Base-by-base conservation (phyloP, 1,284 basidiomycete genomes). In the Hortiboletus rubellus region DNA sequence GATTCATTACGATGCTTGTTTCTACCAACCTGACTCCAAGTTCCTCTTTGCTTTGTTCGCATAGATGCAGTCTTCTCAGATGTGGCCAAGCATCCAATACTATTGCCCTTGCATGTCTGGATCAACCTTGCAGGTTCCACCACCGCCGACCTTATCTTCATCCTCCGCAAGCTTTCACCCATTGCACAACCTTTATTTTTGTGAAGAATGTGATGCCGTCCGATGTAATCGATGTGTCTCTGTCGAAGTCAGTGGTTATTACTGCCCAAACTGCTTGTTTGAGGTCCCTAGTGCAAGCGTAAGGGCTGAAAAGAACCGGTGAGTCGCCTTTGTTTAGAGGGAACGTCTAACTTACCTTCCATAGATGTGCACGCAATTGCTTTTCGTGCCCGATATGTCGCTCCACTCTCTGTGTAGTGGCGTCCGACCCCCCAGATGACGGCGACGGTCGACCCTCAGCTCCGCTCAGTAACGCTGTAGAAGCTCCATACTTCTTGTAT, bases 211-310 rank as follows among this genome's bases (percentile, higher is more conserved):
- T 75, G 95, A 98, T 72, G 88, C 91, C 2, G 85, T 99, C 43
- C 80, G 95, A 54, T 99, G 97, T 71, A 91, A 96, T 69, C 84
- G 88, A 63, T 99, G 97, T 67, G 92, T 97, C 9, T 84, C 87
- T 6, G 78, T 93, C 51, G 97, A 99, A 81, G 89, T 98, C 69
- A 92, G 93, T 69, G 92, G 92, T 52, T 98, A 98, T 75, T 98
- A 93, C 72, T 99, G 97, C 70, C 97, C 97, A 24, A 96, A 96
- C 72, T 99, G 97, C 72, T 80, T 98, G n/a, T 99, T 99, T 72
- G 97, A 99, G 68, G 96, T 99, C 5, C 97, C 96, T 0, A 92
- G 90, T 66, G 95, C 97, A 3, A 96, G 93, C 67, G 95, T 99
- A 9, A 83, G 96, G 60, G 93, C 89, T 8, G 96, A 99, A 75